Percentiles rank a stretch among this genome's conserved stretches.
These are phyloP conservation scores for Moringa oleifera DNA, from an alignment of 345 rosid species.

Conservation along the genomic window DNA sequence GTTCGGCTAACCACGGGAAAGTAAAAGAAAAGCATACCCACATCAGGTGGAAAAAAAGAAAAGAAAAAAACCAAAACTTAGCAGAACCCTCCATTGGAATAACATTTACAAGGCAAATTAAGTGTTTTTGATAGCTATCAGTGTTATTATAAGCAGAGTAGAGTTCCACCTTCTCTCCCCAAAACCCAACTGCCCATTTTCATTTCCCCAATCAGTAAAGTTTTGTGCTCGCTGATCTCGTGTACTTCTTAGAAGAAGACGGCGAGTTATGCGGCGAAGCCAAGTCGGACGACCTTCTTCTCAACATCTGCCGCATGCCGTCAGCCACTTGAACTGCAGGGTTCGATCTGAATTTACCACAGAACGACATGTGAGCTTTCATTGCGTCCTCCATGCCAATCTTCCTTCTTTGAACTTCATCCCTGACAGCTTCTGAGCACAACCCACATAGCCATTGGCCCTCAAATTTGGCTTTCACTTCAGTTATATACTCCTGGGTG, in stretches of 20 bases:
- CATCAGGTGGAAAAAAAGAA: too few relatives aligned
- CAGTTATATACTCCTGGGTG: constrained; percentile 65
- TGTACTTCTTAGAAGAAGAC: constrained; percentile 56
- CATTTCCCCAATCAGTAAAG: constrained; percentile 22
- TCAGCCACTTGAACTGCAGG: constrained; percentile 91
- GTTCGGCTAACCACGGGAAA: too few relatives aligned
- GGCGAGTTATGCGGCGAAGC: constrained; percentile 25
- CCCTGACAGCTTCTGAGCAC: constrained; percentile 88
- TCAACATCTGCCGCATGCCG: constrained; percentile 92
- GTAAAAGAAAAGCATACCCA: too few relatives aligned
- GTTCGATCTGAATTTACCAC: constrained; percentile 75
- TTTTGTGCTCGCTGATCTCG: constrained; percentile 55
- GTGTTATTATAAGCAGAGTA: constrained; percentile 21
- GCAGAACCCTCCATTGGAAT: constrained; percentile 15
- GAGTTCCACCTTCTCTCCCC: background rate
- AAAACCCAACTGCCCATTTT: background rate
- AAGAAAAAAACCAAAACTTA: constrained; percentile 2
- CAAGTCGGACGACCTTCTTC: constrained; percentile 72
- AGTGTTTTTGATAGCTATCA: constrained; percentile 4
- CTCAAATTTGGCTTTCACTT: constrained; percentile 69
- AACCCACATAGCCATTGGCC: constrained; percentile 97
- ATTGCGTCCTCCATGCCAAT: constrained; percentile 75
- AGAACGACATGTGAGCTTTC: constrained; percentile 86
- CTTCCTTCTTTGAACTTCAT: constrained; percentile 55
- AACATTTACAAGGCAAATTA: constrained; percentile 24